Percentiles rank a stretch among this genome's conserved stretches.
Evolutionary conservation across 2,329 filamentous ascomycete genomes (phyloP).

Genomic region (Sphaerulina musiva): DNA sequence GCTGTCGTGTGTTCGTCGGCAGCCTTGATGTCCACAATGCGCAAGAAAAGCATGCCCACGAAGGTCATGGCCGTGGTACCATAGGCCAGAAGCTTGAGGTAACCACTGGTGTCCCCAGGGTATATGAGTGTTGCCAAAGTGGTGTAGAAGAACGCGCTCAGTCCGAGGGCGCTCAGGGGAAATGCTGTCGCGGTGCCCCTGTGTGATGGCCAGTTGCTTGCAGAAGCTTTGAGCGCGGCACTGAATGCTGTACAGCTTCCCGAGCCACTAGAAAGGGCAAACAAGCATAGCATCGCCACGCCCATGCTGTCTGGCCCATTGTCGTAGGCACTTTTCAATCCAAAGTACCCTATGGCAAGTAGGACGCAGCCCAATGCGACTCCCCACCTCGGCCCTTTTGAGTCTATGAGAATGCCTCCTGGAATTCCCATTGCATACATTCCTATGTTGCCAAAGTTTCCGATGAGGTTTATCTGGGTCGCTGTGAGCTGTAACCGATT

Average conservation of each 20-base stretch:
- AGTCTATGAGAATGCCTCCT: slow-evolving; percentile 79
- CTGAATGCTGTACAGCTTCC: slow-evolving; percentile 90
- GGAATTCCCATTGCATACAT: slow-evolving; percentile 92
- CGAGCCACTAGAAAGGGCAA: slow-evolving; percentile 76
- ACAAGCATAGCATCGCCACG: slow-evolving; percentile 63
- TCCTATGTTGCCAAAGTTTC: slow-evolving; percentile 73
- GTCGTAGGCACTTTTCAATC: slow-evolving; percentile 72
- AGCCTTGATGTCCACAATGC: slow-evolving; percentile 51
- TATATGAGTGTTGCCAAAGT: slow-evolving; percentile 69
- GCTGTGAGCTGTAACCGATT: slow-evolving; percentile 77
- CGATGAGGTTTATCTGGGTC: slow-evolving; percentile 87
- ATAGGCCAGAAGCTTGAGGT: slow-evolving; percentile 70
- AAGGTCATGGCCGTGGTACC: slow-evolving; percentile 74
- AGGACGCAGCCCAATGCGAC: slow-evolving; percentile 67
- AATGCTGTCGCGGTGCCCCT: slow-evolving; percentile 92
- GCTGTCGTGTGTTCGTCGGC: slow-evolving; percentile 40
- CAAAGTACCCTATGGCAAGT: slow-evolving; percentile 76
- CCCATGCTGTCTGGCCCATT: slow-evolving; percentile 54
- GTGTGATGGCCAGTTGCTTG: slow-evolving; percentile 84
- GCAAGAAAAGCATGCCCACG: slow-evolving; percentile 75
- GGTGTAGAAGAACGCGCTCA: slow-evolving; percentile 96
- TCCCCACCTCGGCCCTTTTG: slow-evolving; percentile 69
- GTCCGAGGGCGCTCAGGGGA: slow-evolving; percentile 82
- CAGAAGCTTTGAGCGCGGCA: slow-evolving; percentile 74
- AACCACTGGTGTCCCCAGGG: slow-evolving; percentile 72